Base-by-base conservation (phyloP, 2,329 filamentous ascomycete species). In the Metarhizium robertsii region DNA sequence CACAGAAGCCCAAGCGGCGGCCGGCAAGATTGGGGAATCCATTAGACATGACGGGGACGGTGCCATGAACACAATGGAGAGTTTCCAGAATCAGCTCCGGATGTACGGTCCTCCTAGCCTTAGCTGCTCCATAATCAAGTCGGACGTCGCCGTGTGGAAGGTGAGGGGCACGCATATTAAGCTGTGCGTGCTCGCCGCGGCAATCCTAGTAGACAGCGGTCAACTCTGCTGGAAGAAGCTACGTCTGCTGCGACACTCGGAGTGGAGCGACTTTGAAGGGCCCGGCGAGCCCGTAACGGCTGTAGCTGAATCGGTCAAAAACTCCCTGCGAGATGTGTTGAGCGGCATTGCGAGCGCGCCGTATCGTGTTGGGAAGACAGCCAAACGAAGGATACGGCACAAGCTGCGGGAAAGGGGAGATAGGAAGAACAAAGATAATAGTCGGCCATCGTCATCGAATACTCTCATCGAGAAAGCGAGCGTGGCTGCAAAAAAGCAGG, bases 181-280 rank as follows among this genome's bases (percentile, higher is more conserved):
- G 60, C 71, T 90, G 0, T 84, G 81, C 56, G 73, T 84, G 0
- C 60, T 88, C 42, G 86, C 86, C 2, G 86, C 86, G 0, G 80
- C 87, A 30, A 71, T 88, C 2, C 70, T 88, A 2, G 80, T 87
- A 3, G 75, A 79, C 36, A 76, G 75, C 59, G 83, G 81, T 18
- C 76, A 80, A 59, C 64, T 88, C 20, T 75, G 77, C 30, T 88
- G 84, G 80, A 80, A 78, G 55, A 79, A 83, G 56, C 68, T 90
- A 49, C 77, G 80, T 11, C 73, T 90, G 0, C 64, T 88, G 7
- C 75, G 87, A 8, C 84, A 87, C 62, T 81, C 79, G 52, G 85
- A 88, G 61, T 90, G 86, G 85, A 88, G 88, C 61, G 86, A 90
- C 62, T 90, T 89, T 62, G 85, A 87, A 60, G 87, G 87, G 0